Base-by-base conservation (phyloP, 2,329 filamentous ascomycete species). In the Beauveria sp. region DNA sequence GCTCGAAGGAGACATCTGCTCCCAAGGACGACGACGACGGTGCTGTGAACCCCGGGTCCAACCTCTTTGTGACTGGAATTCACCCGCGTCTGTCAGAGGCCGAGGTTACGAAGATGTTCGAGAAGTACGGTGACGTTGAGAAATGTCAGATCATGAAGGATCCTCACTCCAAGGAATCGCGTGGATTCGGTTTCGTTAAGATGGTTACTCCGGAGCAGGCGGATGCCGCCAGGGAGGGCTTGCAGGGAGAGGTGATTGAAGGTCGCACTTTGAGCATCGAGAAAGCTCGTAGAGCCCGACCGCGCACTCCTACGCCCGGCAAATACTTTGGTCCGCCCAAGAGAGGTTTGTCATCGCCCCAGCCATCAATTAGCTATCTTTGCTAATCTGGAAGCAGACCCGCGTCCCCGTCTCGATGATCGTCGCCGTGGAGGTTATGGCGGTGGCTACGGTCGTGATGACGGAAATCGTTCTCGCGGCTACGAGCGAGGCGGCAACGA, bases 131-230 rank as follows among this genome's bases (percentile, higher is more conserved):
- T 69, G 92, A 96, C 74, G 95, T 99, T 58, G 93, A 98, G 80
- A 98, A 96, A 79, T 98, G 93, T 81, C 96, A 97, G 76, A 99
- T 99, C 80, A 99, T 99, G 95, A 87, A 93, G 72, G 95, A 99
- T 73, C 95, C 95, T 65, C 95, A 99, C 77, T 96, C 91, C 72
- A 96, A 96, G 79, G 95, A 99, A 78, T 98, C 93, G 69, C 95
- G 95, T 77, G 95, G 95, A 67, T 99, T 99, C 68, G 95, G 95
- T 62, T 99, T 99, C 80, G 95, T 99, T 75, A 98, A 99, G 82
- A 98, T 99, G 93, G 87, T 92, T 64, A 96, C 91, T 63, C 86
- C 91, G 54, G 93, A 98, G 61, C 90, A 96, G 77, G 95, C 95
- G 66, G 95, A 99, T 76, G 93, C 95, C 68, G 95, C 95, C 68